Evolutionary conservation across 768 basidiomycete species (phyloP).

Genomic region (Psilocybe tampanensis): DNA sequence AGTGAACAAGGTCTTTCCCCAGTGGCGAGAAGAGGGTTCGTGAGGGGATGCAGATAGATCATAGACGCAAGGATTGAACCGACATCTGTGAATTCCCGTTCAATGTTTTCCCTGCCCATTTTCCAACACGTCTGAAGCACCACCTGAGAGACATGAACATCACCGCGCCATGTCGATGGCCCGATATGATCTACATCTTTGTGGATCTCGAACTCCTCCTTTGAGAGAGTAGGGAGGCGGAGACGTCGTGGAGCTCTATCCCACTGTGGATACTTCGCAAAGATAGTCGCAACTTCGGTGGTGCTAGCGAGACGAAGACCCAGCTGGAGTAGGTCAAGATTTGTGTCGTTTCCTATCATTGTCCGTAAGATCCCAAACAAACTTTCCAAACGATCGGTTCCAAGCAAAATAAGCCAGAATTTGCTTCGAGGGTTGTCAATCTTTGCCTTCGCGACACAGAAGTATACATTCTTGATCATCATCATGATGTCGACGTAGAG

Average conservation of each 20-base stretch:
- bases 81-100: too few relatives aligned
- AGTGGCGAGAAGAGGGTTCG: too few relatives aligned
- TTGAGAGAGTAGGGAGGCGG: conserved; percentile 22
- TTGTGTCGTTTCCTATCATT: conserved; percentile 35
- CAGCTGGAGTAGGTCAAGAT: conserved; percentile 29
- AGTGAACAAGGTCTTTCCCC: too few relatives aligned
- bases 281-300: conserved; percentile 34
- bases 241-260: conserved; percentile 35
- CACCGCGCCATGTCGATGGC: too few relatives aligned
- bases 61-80: too few relatives aligned
- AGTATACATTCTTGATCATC: conserved; percentile 27
- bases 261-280: conserved; percentile 39
- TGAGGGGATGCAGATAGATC: too few relatives aligned
- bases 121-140: too few relatives aligned
- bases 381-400: conserved; percentile 38
- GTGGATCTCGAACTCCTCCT: too few relatives aligned
- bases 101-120: too few relatives aligned
- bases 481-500: conserved; percentile 32
- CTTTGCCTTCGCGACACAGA: conserved; percentile 34
- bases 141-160: too few relatives aligned
- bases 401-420: conserved; percentile 38
- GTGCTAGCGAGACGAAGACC: conserved; percentile 28
- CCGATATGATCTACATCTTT: too few relatives aligned
- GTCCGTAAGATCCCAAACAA: conserved; percentile 37
- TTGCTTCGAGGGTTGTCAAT: conserved; percentile 28